Evolutionary conservation across 129 eudicot genomes (phyloP), one percentile per base, ranked within the genome.

Genomic region (Chrysanthemum lavandulifolium): DNA sequence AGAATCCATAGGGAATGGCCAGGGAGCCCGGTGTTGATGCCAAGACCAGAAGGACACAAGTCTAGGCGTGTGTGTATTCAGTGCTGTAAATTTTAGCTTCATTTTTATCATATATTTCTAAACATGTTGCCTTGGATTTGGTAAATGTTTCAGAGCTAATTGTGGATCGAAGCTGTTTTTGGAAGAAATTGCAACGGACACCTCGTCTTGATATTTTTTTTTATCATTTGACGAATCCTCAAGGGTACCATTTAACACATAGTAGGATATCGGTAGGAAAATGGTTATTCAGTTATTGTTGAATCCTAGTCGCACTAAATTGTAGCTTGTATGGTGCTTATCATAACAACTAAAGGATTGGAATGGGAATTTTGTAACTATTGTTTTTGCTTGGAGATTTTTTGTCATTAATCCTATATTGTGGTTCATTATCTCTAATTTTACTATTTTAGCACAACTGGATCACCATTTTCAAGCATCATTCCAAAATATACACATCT

Each of bases 11-110:
- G 76, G 48, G 96, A 89, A 68, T 77, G 86, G 90, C 73, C 83
- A 45, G 92, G 89, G 15, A 84, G 96, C 68, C 96, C 89, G 0
- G 82, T 71, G 68, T 75, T 83, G 49, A 86, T 89, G 92, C 92
- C 96, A 10, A 83, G 76, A 72, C 83, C 88, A 18, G 85, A 81
- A 68, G 69, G 58, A 57, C 73, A 56, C 25, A 64, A 49, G 82
- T 16, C 64, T 11, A 60, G 73, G 60, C 55, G 55, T 40, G 65
- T 49, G 18, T 76, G 79, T 50, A 73, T 75, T 40, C 86, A 80
- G 23, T 89, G 89, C 15, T 84, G 89, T 68, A 82, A 82, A 77
- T 84, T 82, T 67, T 83, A 78, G 82, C 61, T 53, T 78, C 65
- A 67, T 78, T 45, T 14, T 62, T 43, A 61, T 70, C 58, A 69